Evolutionary conservation across 768 basidiomycete genomes (phyloP).

Genomic region (Tephrocybe sp.): DNA sequence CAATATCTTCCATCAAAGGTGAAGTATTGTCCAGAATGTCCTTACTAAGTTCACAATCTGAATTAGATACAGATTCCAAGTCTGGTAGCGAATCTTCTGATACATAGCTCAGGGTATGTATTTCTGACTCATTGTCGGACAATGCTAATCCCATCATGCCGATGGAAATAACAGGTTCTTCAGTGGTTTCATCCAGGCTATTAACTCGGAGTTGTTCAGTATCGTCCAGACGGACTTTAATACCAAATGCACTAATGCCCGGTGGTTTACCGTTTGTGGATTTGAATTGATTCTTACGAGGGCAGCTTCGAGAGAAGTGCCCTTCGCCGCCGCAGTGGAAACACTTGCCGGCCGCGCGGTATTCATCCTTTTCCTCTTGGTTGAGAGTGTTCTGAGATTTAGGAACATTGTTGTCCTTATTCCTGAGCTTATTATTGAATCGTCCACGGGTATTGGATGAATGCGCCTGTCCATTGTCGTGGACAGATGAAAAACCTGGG

Average conservation of each 20-base stretch:
- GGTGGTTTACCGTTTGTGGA: constrained; percentile 19
- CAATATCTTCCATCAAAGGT: too few relatives aligned
- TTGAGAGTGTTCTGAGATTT: not conserved
- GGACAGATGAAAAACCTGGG: too few relatives aligned
- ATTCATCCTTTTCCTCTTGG: constrained; percentile 14
- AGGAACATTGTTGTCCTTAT: not conserved
- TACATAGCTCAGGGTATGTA: too few relatives aligned
- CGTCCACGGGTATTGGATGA: too few relatives aligned
- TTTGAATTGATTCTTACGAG: constrained; percentile 10
- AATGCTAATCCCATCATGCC: not conserved
- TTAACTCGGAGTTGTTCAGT: constrained; percentile 2
- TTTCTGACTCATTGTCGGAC: too few relatives aligned
- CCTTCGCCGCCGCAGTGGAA: constrained; percentile 21
- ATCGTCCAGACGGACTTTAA: constrained; percentile 7
- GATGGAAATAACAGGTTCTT: not conserved
- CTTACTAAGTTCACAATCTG: too few relatives aligned
- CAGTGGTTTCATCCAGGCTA: not conserved
- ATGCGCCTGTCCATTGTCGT: too few relatives aligned
- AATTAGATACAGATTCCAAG: too few relatives aligned
- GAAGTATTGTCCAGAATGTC: too few relatives aligned
- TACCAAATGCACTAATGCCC: constrained; percentile 18
- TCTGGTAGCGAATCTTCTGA: too few relatives aligned
- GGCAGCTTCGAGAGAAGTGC: constrained; percentile 23
- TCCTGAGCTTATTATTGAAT: too few relatives aligned
- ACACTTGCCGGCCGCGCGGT: constrained; percentile 18